These are phyloP conservation scores for Didymella keratinophila DNA, from an alignment of 2,329 filamentous ascomycete species.

Conservation along the genomic window DNA sequence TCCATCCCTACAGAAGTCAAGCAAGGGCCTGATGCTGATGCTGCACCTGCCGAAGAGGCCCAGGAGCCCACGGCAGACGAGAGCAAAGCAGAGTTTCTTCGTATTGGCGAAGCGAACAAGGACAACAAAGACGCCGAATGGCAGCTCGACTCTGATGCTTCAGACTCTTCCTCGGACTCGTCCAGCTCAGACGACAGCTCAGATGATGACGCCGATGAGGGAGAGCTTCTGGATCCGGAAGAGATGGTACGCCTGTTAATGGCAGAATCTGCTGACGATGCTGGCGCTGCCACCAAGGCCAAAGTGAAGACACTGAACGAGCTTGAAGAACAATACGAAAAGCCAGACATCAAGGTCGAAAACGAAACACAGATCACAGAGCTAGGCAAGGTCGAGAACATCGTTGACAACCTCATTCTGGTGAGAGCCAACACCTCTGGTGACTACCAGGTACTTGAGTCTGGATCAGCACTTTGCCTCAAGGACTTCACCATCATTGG, in stretches of 20 bases:
- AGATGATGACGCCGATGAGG: slow-evolving; percentile 69
- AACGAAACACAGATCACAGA: slow-evolving; percentile 77
- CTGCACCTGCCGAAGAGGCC: slow-evolving; percentile 18
- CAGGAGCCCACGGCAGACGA: slow-evolving; percentile 31
- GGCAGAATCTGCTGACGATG: slow-evolving; percentile 82
- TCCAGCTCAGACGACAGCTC: slow-evolving; percentile 58
- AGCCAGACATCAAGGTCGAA: slow-evolving; percentile 80
- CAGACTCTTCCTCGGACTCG: slow-evolving; percentile 64
- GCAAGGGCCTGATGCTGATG: slow-evolving; percentile 18
- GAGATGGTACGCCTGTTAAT: slow-evolving; percentile 87
- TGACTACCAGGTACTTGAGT: slow-evolving; percentile 84
- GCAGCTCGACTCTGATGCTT: slow-evolving; percentile 72
- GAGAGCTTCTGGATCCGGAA: slow-evolving; percentile 75
- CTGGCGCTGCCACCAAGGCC: slow-evolving; percentile 69
- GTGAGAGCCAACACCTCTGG: slow-evolving; percentile 81
- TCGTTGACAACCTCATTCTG: slow-evolving; percentile 80
- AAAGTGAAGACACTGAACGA: slow-evolving; percentile 86
- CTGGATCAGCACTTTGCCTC: slow-evolving; percentile 82
- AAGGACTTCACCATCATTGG: slow-evolving; percentile 79
- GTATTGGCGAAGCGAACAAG: slow-evolving; percentile 55
- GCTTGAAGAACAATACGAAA: slow-evolving; percentile 58
- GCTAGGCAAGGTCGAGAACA: slow-evolving; percentile 76
- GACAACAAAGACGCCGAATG: slow-evolving; percentile 74
- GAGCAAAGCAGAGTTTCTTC: slow-evolving; percentile 53
- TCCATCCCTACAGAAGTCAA: slow-evolving; percentile 25